Evolutionary conservation across 179 eudicot species (phyloP).

Genomic region (Beta lomatogona): DNA sequence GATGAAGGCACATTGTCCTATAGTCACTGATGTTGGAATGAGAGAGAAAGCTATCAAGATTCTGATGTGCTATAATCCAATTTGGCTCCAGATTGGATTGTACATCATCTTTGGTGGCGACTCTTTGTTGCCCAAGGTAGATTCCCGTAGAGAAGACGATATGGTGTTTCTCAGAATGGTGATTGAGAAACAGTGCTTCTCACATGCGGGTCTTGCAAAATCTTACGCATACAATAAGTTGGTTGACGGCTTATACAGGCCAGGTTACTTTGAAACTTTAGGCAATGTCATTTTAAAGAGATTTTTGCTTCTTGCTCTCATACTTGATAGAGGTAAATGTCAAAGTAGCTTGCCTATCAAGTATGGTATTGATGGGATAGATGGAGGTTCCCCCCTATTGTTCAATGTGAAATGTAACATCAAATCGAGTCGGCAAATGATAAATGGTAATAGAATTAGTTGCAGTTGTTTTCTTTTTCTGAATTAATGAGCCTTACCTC

Average conservation of each 20-base stretch:
- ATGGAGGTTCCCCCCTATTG: conserved; percentile 94
- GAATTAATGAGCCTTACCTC: conserved; percentile 1
- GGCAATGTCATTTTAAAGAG: conserved; percentile 87
- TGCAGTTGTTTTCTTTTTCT: conserved; percentile 2
- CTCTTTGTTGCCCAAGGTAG: conserved; percentile 66
- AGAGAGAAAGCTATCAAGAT: conserved; percentile 70
- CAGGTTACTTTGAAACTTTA: conserved; percentile 82
- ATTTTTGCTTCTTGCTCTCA: conserved; percentile 76
- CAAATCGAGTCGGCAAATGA: conserved; percentile 81
- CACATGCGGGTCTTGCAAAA: conserved; percentile 81
- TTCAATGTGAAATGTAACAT: conserved; percentile 60
- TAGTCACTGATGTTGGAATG: conserved; percentile 92
- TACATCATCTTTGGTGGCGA: conserved; percentile 88
- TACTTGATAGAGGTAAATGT: conserved; percentile 82
- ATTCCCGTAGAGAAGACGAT: conserved; percentile 66
- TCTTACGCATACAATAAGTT: conserved; percentile 81
- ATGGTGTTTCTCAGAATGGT: conserved; percentile 77
- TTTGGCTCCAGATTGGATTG: conserved; percentile 85
- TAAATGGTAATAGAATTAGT: conserved; percentile 53
- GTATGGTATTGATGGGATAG: conserved; percentile 93
- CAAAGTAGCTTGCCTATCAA: conserved; percentile 78
- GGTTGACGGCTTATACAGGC: conserved; percentile 92
- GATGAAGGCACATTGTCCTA: conserved; percentile 91
- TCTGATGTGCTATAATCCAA: conserved; percentile 76
- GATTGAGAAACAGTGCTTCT: conserved; percentile 76